Conservation (phyloP, 805 yeast species). For the Nakazawaea pomicola region DNA sequence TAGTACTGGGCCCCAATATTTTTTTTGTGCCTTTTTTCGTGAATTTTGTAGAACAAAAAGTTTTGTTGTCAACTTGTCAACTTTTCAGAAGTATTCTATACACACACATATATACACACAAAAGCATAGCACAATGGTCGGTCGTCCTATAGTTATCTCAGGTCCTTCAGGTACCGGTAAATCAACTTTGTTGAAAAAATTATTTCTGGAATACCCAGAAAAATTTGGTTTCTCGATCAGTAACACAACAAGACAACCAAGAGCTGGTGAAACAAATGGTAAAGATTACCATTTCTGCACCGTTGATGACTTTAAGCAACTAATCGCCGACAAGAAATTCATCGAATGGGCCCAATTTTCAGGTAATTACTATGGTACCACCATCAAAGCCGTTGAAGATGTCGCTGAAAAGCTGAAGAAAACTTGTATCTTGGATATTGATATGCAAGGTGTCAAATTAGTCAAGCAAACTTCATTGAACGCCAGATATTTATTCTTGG, state of each 20-base stretch:
- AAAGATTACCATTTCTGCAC: conserved; percentile 83
- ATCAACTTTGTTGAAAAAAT: conserved; percentile 84
- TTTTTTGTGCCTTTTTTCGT: not conserved
- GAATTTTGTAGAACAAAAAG: not conserved
- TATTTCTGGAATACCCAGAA: conserved; percentile 86
- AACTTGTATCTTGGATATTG: conserved; percentile 91
- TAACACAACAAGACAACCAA: conserved; percentile 86
- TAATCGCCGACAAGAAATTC: conserved; percentile 72
- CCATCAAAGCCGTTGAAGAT: conserved; percentile 78
- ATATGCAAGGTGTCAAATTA: conserved; percentile 97
- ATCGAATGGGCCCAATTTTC: conserved; percentile 98
- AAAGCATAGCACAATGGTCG: conserved; percentile 18
- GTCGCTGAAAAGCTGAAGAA: conserved; percentile 56
- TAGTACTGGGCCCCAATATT: not conserved
- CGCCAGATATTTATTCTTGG: conserved; percentile 80
- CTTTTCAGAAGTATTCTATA: not conserved
- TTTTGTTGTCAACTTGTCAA: not conserved
- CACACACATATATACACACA: not conserved
- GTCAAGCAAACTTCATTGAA: conserved; percentile 79
- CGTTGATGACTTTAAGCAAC: conserved; percentile 71
- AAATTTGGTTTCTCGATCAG: conserved; percentile 93
- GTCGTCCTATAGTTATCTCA: conserved; percentile 88
- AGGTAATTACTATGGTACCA: conserved; percentile 96
- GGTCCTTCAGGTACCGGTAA: conserved; percentile 98
- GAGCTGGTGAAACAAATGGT: conserved; percentile 89